Evolutionary conservation across 495 filamentous ascomycete genomes (phyloP), one percentile per base, ranked within the genome.

Genomic region (Xylaria curta): DNA sequence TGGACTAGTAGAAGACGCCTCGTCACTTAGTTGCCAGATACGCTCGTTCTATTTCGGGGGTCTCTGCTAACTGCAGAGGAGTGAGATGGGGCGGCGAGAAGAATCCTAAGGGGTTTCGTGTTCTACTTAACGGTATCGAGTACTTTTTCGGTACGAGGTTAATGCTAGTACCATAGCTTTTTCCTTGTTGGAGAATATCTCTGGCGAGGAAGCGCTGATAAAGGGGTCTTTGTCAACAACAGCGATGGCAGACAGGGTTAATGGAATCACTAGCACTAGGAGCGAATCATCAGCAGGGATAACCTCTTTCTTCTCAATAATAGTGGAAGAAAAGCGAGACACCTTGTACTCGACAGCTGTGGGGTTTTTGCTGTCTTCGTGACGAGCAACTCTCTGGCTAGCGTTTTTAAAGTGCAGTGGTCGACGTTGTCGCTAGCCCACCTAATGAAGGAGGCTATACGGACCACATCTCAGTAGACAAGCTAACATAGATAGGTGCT

Each of bases 401-500:
- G 24, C 31, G 38, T 64, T 33, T 26, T 47, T 5, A 49, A n/a
- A 40, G 40, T 42, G n/a, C 15, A 44, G 36, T 47, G 17, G 61
- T 28, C 12, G 67, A 69, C 38, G 71, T 63, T 3, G 17, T 64
- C 15, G 28, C 58, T 13, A 64, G 42, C 19, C 71, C 61, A 44
- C 61, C 70, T 49, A 33, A 44, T 13, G 66, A 53, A 21, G 49
- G 64, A 19, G 53, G 67, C 3, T 68, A 70, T 28, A 66, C 38
- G 46, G 75, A 76, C 36, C 72, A 76, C 68, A 77, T 76, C 26
- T 15, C 13, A 17, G 36, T 26, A 24, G 21, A 19, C 59, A 73
- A 64, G 72, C 24, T 68, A 70, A 44, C 15, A n/a, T n/a, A n/a
- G n/a, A n/a, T 76, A 54, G 75, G 77, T 24, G 65, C 74, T 6